A percentile compares a stretch with the other conserved stretches of the same genome.
phyloP scores from a whole-genome alignment of 441 rosid genomes.

The Breynia disticha region DNA sequence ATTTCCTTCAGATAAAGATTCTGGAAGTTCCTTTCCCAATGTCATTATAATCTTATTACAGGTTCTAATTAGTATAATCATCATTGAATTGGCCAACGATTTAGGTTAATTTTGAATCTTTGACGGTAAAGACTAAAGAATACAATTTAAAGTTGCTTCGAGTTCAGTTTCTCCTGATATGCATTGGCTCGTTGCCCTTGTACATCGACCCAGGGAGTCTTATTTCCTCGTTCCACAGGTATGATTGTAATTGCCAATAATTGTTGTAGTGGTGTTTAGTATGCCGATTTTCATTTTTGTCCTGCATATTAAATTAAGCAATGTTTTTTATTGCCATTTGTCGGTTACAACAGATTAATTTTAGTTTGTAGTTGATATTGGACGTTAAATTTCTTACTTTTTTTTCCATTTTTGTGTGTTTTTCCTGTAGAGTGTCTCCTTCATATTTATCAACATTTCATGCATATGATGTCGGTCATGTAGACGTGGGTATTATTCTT shows the following conservation, averaged over 20 bases:
- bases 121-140: too few species aligned
- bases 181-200: conserved; percentile 60
- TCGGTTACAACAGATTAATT: too few species aligned
- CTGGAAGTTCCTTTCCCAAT: conserved; percentile 35
- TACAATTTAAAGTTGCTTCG: too few species aligned
- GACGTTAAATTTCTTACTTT: too few species aligned
- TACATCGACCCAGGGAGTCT: conserved; percentile 94
- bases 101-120: too few species aligned
- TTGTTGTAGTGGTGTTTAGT: background rate
- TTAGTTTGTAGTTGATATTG: too few species aligned
- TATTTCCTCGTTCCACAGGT: conserved; percentile 85
- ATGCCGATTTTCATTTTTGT: background rate
- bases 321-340: too few species aligned
- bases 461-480: conserved; percentile 91
- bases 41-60: conserved; percentile 30
- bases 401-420: too few species aligned
- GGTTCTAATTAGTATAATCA: too few species aligned
- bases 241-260: conserved; percentile 1
- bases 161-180: conserved; percentile 52
- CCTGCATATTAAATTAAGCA: background rate
- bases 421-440: background rate
- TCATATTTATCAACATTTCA: conserved; percentile 64
- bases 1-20: conserved; percentile 86
- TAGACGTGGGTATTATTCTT: conserved; percentile 41
- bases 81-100: too few species aligned